Percentiles rank a stretch among this genome's conserved stretches.
phyloP scores from a whole-genome alignment of 768 basidiomycete species.

The Leucocoprinus leucothites region DNA sequence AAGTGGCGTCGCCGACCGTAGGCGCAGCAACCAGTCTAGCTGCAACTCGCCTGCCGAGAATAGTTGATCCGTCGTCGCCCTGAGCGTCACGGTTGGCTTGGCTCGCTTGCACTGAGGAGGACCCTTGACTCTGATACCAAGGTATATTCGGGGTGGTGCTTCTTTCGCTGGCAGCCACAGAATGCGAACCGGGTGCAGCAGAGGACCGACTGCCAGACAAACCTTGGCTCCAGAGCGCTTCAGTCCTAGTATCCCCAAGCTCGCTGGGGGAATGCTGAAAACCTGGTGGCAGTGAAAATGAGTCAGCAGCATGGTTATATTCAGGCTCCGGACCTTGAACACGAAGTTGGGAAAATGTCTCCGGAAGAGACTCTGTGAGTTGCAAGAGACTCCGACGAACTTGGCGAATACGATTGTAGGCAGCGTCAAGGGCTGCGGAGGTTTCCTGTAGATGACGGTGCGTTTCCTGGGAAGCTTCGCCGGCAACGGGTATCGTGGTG shows the following conservation, averaged over 20 bases:
- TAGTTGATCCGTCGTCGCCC: conserved; percentile 33
- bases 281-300: conserved; percentile 22
- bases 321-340: conserved; percentile 25
- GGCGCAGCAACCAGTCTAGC: conserved; percentile 30
- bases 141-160: not conserved
- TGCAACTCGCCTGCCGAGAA: conserved; percentile 37
- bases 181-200: not conserved
- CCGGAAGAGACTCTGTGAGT: conserved; percentile 34
- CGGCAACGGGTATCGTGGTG: conserved; percentile 10
- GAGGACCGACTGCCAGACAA: not conserved
- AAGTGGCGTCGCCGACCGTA: conserved; percentile 15
- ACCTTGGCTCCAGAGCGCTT: conserved; percentile 6
- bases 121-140: not conserved
- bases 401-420: conserved; percentile 52
- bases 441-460: conserved; percentile 44
- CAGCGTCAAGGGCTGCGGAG: conserved; percentile 51
- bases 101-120: not conserved
- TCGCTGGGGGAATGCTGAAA: not conserved
- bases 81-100: conserved; percentile 20
- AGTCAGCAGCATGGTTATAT: conserved; percentile 36
- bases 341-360: conserved; percentile 14
- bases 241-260: conserved; percentile 1
- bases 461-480: conserved; percentile 20
- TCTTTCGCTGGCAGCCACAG: not conserved
- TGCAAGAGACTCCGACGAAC: conserved; percentile 49